Evolutionary conservation across 1,284 basidiomycete species (phyloP).

Genomic region (Limonomyces culmigenus): DNA sequence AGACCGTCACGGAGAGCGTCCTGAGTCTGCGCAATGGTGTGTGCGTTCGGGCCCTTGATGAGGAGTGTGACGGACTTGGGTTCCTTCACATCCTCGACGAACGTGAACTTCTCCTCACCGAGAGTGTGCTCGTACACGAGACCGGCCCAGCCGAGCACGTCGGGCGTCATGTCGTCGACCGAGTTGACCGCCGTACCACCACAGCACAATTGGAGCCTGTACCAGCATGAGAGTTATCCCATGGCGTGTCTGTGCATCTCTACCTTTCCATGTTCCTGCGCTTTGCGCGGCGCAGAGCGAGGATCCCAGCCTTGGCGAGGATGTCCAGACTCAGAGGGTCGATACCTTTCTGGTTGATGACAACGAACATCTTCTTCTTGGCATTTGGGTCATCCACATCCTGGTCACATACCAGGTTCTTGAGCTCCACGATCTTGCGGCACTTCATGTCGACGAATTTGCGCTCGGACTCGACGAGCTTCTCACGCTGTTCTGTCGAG

Average conservation of each 20-base stretch:
- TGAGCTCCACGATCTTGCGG: constrained; percentile 94
- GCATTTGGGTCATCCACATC: constrained; percentile 68
- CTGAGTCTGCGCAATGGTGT: constrained; percentile 94
- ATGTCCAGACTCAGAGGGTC: constrained; percentile 96
- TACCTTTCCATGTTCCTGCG: constrained; percentile 94
- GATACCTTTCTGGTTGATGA: constrained; percentile 99
- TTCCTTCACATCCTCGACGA: constrained; percentile 91
- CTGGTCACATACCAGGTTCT: constrained; percentile 92
- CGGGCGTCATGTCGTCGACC: constrained; percentile 87
- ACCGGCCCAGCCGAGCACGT: constrained; percentile 91
- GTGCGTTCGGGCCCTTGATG: constrained; percentile 96
- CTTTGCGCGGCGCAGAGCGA: constrained; percentile 91
- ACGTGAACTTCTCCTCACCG: constrained; percentile 98
- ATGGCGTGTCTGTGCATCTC: constrained; percentile 10
- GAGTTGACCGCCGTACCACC: constrained; percentile 96
- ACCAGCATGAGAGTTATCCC: constrained; percentile 3
- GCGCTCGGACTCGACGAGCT: constrained; percentile 95
- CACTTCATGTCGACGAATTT: constrained; percentile 90
- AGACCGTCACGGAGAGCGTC: constrained; percentile 95
- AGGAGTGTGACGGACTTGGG: constrained; percentile 96
- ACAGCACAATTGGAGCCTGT: constrained; percentile 83
- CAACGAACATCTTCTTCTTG: constrained; percentile 78
- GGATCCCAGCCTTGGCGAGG: constrained; percentile 91
- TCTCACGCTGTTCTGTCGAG: constrained; percentile 95
- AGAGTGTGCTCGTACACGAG: constrained; percentile 98